phyloP scores from a whole-genome alignment of 345 rosid genomes.

The Corymbia maculata region DNA sequence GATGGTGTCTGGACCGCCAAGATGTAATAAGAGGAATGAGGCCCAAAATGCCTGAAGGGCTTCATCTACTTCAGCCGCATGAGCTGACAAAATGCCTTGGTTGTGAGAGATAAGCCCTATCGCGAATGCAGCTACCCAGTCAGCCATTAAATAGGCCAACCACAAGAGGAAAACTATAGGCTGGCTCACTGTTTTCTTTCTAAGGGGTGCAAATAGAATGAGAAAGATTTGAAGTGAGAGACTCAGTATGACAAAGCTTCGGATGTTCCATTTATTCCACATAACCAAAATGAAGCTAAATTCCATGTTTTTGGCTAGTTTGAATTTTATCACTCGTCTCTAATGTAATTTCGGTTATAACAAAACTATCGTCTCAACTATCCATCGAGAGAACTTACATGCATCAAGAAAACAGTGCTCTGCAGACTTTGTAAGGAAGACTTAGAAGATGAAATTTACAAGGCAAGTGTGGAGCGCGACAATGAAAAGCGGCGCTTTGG shows the following conservation, averaged over 20 bases:
- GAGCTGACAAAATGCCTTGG: neutral
- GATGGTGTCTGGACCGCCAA: neutral
- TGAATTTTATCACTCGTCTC: too few relatives aligned
- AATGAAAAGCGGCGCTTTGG: neutral
- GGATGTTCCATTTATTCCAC: neutral
- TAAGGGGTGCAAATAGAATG: neutral
- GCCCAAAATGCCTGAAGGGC: neutral
- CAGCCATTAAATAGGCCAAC: neutral
- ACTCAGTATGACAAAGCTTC: neutral
- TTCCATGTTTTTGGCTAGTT: neutral
- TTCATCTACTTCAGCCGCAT: rapidly evolving
- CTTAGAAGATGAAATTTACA: too few relatives aligned
- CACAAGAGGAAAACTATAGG: neutral
- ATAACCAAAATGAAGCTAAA: too few relatives aligned
- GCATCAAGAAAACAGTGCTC: too few relatives aligned
- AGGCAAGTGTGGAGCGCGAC: neutral
- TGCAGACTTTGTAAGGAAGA: too few relatives aligned
- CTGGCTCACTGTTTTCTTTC: neutral
- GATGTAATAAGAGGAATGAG: neutral
- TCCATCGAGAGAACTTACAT: too few relatives aligned
- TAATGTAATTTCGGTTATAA: too few relatives aligned
- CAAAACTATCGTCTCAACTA: too few relatives aligned
- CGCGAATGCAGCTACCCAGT: neutral
- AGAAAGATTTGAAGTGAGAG: too few relatives aligned
- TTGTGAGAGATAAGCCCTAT: neutral